Base-by-base conservation (phyloP, 1,139 yeast genomes). In the Suzukiozyma palmioleophila region DNA sequence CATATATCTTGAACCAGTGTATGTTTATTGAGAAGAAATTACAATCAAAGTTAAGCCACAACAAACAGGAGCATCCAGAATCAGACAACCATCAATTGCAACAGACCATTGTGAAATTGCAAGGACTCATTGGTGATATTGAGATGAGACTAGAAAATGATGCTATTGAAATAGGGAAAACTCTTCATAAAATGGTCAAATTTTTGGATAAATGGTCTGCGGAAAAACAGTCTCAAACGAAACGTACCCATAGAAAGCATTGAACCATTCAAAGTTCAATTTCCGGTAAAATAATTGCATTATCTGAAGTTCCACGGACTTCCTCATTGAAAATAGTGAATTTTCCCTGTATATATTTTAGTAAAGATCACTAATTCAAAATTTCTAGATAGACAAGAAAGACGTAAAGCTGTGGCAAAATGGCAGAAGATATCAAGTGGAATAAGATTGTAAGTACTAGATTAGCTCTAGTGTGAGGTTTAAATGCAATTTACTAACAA, bases 101-200 rank as follows among this genome's bases (percentile, higher is more conserved):
- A 32, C 3, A 16, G 13, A 33, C 40, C 33, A 43, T 64, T 10
- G 37, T 28, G 4, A 47, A 47, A 33, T 40, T 68, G 35, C 52
- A 56, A 26, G 62, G 60, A 0, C 58, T 70, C 32, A 59, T 66
- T 21, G 72, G 69, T 3, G 69, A 68, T 43, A 54, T 66, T 9
- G 53, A 53, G 7, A 42, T 54, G 11, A 53, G 69, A 16, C 43
- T 69, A 33, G 52, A 55, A 8, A 54, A 57, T 33, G 73, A 69
- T 38, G 51, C 52, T 1, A 26, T 46, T 10, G 40, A 44, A 26
- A 33, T 33, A 13, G 26, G 36, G 12, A 33, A 33, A 33, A 33
- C 24, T 10, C 25, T 33, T 10, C 36, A 12, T 8, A 13, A 33
- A 33, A 33, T 33, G 36, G 24, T 33, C 36, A 33, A 33, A 26